Base-by-base conservation (phyloP, 2,329 filamentous ascomycete species). In the Ophiostoma sp. region DNA sequence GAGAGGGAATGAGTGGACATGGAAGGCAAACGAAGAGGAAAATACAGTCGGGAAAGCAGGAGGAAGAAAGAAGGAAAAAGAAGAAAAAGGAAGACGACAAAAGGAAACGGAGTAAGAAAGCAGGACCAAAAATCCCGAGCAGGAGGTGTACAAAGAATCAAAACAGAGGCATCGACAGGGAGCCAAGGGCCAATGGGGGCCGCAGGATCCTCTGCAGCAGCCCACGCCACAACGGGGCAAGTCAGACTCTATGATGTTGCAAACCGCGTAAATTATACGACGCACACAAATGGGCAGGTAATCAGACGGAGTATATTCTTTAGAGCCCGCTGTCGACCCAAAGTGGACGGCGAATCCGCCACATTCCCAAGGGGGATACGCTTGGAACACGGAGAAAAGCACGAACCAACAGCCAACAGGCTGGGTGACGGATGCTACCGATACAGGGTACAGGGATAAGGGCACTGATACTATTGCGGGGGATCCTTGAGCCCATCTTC, bases 381-480 rank as follows among this genome's bases (percentile, higher is more conserved):
- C n/a, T 27, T 27, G 18, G 27, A 55, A 45, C 18, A 52, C 7
- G 49, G 8, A 55, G 6, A 45, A 45, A 55, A 55, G 49, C 49
- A 55, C 49, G 49, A 27, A 55, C 49, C 49, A 55, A 55, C n/a
- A 55, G 49, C 27, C 27, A 27, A 27, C 27, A 27, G 27, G n/a
- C 49, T 18, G 49, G 49, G 49, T 18, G 27, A 9, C 49, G 49
- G 49, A 11, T 55, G 18, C 8, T 55, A 55, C 49, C 49, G 49
- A 55, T 55, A 55, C 49, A 55, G 49, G 49, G 49, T 55, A 27
- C 49, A 55, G 18, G 49, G 49, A 55, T 55, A 55, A 27, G 49
- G 49, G 49, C 49, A 55, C 49, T 55, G 49, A 55, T 55, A 55
- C n/a, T 55, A 55, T 55, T 55, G 49, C 49, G 49, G 49, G 49